These are phyloP conservation scores for Phanerochaete carnosa DNA, from an alignment of 768 basidiomycete species.

Conservation along the genomic window DNA sequence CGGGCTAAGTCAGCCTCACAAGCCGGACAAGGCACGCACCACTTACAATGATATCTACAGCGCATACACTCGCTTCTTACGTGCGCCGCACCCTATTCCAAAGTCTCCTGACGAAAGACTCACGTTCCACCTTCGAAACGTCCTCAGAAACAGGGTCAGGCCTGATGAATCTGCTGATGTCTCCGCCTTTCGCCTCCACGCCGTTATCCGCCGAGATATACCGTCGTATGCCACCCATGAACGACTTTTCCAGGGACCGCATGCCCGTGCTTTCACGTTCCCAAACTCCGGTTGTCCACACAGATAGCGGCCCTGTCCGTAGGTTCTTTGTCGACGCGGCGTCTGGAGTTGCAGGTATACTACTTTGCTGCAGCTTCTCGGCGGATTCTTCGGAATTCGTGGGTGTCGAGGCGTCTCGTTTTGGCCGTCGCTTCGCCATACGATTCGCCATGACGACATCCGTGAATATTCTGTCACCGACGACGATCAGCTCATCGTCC, in stretches of 20 bases:
- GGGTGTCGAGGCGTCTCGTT: background rate
- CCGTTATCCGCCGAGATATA: constrained; percentile 27
- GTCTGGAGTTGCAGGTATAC: background rate
- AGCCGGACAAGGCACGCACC: background rate
- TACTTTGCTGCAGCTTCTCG: constrained; percentile 14
- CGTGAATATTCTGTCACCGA: constrained; percentile 92
- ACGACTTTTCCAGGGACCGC: constrained; percentile 53
- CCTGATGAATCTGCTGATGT: background rate
- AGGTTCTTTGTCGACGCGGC: constrained; percentile 2
- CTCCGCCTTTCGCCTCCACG: background rate
- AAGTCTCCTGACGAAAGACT: background rate
- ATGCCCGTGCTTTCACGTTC: constrained; percentile 56
- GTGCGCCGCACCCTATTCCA: background rate
- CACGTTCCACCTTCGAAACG: background rate
- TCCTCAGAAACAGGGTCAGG: background rate
- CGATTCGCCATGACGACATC: constrained; percentile 86
- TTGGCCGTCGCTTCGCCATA: constrained; percentile 35
- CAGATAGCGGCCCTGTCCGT: constrained; percentile 49
- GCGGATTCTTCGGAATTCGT: background rate
- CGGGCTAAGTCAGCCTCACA: too few relatives aligned
- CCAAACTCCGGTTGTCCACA: constrained; percentile 76
- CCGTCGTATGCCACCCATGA: constrained; percentile 45
- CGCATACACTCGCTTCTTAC: background rate
- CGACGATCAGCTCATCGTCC: constrained; percentile 68
- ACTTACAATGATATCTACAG: background rate